These are phyloP conservation scores for Eimeria zaria DNA, from an alignment of 169 alveolate species.

Conservation along the genomic window DNA sequence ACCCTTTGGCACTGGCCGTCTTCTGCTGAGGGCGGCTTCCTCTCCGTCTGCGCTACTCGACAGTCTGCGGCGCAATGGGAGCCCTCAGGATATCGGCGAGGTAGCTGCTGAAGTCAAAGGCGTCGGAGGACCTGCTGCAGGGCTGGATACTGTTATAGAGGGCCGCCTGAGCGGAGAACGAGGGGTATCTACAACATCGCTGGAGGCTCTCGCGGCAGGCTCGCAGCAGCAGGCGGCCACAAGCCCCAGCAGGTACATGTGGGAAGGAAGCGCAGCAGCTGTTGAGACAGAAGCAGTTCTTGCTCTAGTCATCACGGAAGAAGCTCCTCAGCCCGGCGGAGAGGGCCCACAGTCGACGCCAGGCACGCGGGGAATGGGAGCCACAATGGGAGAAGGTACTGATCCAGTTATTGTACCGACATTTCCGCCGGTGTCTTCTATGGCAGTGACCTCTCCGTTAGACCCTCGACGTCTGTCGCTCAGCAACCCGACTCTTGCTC, in stretches of 20 bases:
- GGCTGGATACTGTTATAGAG: background rate
- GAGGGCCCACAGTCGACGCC: slow-evolving; percentile 34
- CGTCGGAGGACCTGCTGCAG: background rate
- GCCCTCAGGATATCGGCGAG: slow-evolving; percentile 18
- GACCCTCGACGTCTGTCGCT: slow-evolving; percentile 72
- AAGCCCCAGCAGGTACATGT: background rate
- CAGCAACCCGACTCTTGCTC: slow-evolving; percentile 48
- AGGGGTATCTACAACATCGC: slow-evolving; percentile 26
- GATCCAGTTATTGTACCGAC: slow-evolving; percentile 47
- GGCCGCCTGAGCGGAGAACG: slow-evolving; percentile 11
- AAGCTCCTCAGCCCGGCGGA: slow-evolving; percentile 38
- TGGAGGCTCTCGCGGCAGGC: slow-evolving; percentile 2
- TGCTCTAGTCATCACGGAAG: slow-evolving; percentile 58
- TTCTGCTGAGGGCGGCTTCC: slow-evolving; percentile 65
- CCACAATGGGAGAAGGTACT: background rate
- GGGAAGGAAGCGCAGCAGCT: background rate
- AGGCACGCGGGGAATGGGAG: slow-evolving; percentile 6
- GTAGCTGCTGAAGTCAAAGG: background rate
- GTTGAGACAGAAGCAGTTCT: slow-evolving; percentile 62
- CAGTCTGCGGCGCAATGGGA: slow-evolving; percentile 39
- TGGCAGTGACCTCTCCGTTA: slow-evolving; percentile 51
- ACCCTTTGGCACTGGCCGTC: slow-evolving; percentile 25
- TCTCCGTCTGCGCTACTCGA: slow-evolving; percentile 71
- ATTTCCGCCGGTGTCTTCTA: slow-evolving; percentile 49
- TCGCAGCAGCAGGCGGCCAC: slow-evolving; percentile 57